phyloP scores from a whole-genome alignment of 2,329 filamentous ascomycete genomes.

The Gremmenia infestans region DNA sequence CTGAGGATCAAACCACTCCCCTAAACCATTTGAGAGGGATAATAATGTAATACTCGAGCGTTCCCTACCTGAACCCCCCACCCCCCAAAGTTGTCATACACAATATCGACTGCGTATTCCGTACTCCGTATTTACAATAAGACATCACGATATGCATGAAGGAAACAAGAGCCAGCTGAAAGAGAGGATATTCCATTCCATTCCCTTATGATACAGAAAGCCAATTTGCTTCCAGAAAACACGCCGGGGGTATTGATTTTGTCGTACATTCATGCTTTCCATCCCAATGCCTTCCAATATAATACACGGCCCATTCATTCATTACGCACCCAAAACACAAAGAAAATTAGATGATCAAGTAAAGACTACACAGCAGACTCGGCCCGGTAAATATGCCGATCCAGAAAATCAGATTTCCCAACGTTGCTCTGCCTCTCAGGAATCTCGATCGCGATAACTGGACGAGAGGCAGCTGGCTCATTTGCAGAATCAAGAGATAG shows the following conservation, averaged over 20 bases:
- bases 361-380: constrained; percentile 58
- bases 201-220: too few species aligned
- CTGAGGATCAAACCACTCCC: too few species aligned
- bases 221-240: too few species aligned
- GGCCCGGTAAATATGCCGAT: constrained; percentile 72
- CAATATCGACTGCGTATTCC: too few species aligned
- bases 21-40: too few species aligned
- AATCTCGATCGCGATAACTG: constrained; percentile 61
- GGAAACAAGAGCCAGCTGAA: too few species aligned
- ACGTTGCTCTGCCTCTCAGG: constrained; percentile 54
- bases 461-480: constrained; percentile 69
- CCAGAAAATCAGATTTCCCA: constrained; percentile 77
- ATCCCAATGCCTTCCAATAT: neutral
- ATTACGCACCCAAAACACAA: neutral
- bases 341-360: constrained; percentile 46
- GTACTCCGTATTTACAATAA: too few species aligned
- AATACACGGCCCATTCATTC: neutral
- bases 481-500: constrained; percentile 67
- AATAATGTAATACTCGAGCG: too few species aligned
- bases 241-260: neutral
- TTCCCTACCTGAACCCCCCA: too few species aligned
- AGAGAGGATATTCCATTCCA: too few species aligned
- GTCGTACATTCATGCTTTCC: neutral
- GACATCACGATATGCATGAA: too few species aligned
- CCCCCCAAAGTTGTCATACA: too few species aligned